A percentile compares a stretch with the other conserved stretches of the same genome.
phyloP scores from a whole-genome alignment of 129 eudicot species.

The Flaveria brownii region DNA sequence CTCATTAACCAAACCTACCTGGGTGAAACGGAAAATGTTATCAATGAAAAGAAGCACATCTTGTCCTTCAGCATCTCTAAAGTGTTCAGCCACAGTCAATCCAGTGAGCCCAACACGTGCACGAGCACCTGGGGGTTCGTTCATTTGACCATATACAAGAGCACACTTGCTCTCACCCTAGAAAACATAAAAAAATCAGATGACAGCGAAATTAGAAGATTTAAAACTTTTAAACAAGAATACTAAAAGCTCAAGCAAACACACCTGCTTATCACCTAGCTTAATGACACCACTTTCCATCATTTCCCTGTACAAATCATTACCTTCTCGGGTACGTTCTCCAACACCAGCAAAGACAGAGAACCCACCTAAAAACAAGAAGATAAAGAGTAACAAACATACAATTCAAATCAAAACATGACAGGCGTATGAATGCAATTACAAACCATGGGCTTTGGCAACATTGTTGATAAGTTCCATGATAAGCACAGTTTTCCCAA shows the following conservation, averaged over 20 bases:
- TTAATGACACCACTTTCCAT: too few species aligned
- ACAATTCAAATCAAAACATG: neutral
- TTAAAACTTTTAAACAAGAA: neutral
- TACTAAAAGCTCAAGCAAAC: neutral
- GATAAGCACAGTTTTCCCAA: too few species aligned
- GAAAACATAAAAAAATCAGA: neutral
- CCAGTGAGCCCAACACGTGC: slow-evolving; percentile 77
- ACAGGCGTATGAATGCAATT: neutral
- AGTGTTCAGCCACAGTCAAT: slow-evolving; percentile 91
- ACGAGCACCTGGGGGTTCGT: too few species aligned
- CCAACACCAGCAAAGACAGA: too few species aligned
- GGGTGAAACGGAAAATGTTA: slow-evolving; percentile 92
- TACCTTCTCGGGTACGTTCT: too few species aligned
- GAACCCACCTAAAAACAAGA: slow-evolving; percentile 15
- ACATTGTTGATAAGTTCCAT: too few species aligned
- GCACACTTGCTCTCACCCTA: too few species aligned
- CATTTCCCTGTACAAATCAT: too few species aligned
- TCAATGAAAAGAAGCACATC: slow-evolving; percentile 92
- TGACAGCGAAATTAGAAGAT: neutral
- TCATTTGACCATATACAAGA: too few species aligned
- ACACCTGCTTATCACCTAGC: neutral
- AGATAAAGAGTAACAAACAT: neutral
- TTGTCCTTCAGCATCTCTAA: slow-evolving; percentile 96
- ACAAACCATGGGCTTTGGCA: too few species aligned
- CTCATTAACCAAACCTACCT: slow-evolving; percentile 39